Conservation (phyloP, 169 alveolate species). For the Cryptosporidium meleagridis region DNA sequence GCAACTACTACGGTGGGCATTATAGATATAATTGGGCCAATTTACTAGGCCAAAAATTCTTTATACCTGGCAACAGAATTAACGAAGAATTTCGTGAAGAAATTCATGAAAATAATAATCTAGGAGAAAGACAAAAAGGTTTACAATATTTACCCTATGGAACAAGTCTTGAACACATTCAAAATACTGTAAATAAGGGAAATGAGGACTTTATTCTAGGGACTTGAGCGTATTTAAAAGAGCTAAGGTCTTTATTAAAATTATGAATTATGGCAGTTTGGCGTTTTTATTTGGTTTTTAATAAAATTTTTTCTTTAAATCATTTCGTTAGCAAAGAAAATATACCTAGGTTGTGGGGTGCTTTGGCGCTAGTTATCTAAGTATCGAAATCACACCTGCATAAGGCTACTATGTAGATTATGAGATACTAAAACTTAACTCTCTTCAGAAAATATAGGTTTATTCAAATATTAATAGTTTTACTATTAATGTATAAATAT, state of each 20-base stretch:
- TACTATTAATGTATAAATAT: slow-evolving; percentile 46
- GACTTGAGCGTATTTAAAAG: no score
- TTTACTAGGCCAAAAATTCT: slow-evolving; percentile 19
- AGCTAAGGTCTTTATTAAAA: neutral
- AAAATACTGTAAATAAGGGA: neutral
- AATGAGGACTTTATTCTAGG: neutral
- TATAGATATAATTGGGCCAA: slow-evolving; percentile 69
- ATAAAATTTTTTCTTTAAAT: no score
- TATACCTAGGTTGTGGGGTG: slow-evolving; percentile 10
- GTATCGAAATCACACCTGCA: slow-evolving; percentile 37
- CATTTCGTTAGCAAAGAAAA: neutral
- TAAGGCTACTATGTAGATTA: neutral
- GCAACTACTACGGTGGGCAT: neutral
- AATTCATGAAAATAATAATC: neutral
- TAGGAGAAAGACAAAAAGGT: neutral
- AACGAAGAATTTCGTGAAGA: neutral
- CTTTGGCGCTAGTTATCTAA: slow-evolving; percentile 44
- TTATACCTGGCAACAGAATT: slow-evolving; percentile 11
- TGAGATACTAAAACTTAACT: neutral
- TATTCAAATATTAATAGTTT: slow-evolving; percentile 35
- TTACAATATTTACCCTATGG: neutral
- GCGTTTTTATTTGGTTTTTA: neutral
- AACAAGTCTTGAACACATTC: neutral
- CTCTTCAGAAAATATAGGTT: neutral
- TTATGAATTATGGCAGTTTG: neutral